Conservation (phyloP, 345 rosid species). For the Mallotus nudiflorus region DNA sequence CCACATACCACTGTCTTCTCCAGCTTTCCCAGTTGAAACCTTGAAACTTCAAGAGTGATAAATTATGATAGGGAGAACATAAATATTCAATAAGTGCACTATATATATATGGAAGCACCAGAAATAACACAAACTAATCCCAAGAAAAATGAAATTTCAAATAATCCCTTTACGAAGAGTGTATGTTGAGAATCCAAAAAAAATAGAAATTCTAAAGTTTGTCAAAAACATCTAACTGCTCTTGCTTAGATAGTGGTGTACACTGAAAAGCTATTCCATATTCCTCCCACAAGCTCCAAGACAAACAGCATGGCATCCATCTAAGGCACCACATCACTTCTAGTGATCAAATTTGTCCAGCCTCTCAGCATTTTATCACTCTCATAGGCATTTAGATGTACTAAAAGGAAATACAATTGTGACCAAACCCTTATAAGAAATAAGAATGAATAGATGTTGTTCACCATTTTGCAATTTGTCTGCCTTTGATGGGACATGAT, state of each 20-base stretch:
- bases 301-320: not conserved
- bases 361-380: not conserved
- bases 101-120: not conserved
- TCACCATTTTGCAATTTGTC: too few species aligned
- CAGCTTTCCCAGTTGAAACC: constrained; percentile 62
- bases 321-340: not conserved
- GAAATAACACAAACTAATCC: not conserved
- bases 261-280: not conserved
- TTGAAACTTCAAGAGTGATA: constrained; percentile 41
- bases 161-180: constrained; percentile 1
- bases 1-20: constrained; percentile 51
- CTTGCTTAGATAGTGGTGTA: not conserved
- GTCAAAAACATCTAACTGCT: not conserved
- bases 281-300: not conserved
- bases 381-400: not conserved
- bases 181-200: not conserved
- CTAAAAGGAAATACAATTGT: too few species aligned
- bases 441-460: too few species aligned
- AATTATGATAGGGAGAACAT: constrained; percentile 2
- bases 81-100: constrained; percentile 2
- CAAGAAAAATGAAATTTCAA: not conserved
- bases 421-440: too few species aligned
- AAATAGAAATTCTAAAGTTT: not conserved
- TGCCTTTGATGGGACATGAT: too few species aligned
- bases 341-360: not conserved